Evolutionary conservation across 169 alveolate species (phyloP), one percentile per base, ranked within the genome.

Genomic region (Eimeria praecox): DNA sequence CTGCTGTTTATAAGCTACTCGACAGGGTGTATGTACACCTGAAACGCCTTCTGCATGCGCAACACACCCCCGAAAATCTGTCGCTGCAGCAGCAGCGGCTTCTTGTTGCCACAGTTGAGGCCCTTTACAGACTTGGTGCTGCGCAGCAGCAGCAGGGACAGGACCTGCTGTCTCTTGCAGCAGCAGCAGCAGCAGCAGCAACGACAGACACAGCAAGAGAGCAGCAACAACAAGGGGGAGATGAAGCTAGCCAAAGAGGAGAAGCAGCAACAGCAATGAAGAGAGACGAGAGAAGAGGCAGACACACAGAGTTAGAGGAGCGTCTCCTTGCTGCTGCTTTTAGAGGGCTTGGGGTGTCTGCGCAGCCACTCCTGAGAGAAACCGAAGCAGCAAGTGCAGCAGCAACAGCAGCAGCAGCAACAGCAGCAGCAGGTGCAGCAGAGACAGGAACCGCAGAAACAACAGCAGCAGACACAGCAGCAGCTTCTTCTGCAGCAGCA

Each of bases 41-140:
- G 59, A 77, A 77, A 22, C 35, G 87, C 35, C 62, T 77, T 22
- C 87, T 77, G 20, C 16, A 59, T 18, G 35, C 59, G 16, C 33
- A 8, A 8, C 46, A 40, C 27, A 0, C 83, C 30, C 49, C 38
- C 4, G 35, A 40, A 40, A 20, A 38, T 24, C 87, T 77, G 30
- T 77, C 87, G 38, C 64, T 22, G 38, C 87, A 77, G 64, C 87
- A 77, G 87, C 64, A 77, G 87, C 87, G 27, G 87, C 87, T 77
- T 1, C 62, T 77, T 44, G 59, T 24, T 38, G 87, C 87, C 49
- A 10, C 87, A 20, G 62, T 44, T 5, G 59, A 77, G 87, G 59
- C 87, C 62, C 54, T 77, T 33, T 77, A 20, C 27, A 62, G 40
- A 10, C 2, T 30, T 24, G 59, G 54, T 24, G 40, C 35, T 38